Evolutionary conservation across 306 rosid species (phyloP), one percentile per base, ranked within the genome.

Genomic region (Fragaria nilgerrensis): DNA sequence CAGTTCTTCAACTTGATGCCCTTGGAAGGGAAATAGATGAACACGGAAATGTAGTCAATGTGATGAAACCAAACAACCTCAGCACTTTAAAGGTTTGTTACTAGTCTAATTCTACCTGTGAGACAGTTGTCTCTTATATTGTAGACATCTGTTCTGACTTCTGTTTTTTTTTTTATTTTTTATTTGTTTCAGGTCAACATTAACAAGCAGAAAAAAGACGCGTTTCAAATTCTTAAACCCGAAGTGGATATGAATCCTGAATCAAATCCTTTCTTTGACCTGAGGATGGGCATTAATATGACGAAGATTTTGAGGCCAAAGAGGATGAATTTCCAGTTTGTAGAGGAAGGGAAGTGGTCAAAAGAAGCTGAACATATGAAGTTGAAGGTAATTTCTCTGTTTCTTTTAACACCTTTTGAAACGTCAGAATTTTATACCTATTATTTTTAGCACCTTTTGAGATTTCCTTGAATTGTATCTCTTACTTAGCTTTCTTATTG

Each of bases 1-100:
- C 96, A 82, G 97, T 94, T 84, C 98, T 94, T 86, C 97, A 97
- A 50, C 93, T 94, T 78, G 98, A 94, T 84, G 93, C 98, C 23
- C 96, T 86, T 66, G 98, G 98, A 52, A 89, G 98, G 85, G 98
- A 94, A 85, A 86, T 94, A 63, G 97, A 94, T 80, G 98, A 94
- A 85, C 88, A 92, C 68, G 98, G 98, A 81, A 89, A 92, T 70
- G 84, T 92, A 62, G 91, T 94, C 77, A 90, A 88, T 85, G 78
- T 84, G 68, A 76, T 93, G 34, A 94, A 92, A 82, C 98, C 97
- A 52, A 83, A 88, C 85, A 87, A 86, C 85, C 96, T 94, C 74
- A 94, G 96, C 86, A 92, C 98, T 62, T 86, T 94, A 74, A 94
- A 94, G 98, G 98, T 94, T 72, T 78, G 90, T 74, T 37, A 68